Conservation (phyloP, 371 early-diverging fungal species). For the Chytridiales sp. region DNA sequence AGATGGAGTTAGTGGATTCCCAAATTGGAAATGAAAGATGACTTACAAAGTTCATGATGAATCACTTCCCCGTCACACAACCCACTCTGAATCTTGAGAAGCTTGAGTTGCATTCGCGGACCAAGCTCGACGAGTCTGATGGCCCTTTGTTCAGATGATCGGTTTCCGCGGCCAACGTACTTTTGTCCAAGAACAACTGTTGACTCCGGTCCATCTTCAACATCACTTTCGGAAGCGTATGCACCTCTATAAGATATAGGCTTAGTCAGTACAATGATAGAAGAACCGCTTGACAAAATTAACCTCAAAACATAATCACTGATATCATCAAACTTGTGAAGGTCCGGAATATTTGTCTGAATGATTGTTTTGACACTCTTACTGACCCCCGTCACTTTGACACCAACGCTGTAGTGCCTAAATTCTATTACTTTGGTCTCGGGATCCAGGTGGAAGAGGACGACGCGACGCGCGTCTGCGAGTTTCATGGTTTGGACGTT, state of each 20-base stretch:
- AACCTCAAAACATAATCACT: constrained; percentile 83
- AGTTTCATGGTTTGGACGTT: constrained; percentile 89
- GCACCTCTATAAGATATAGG: constrained; percentile 57
- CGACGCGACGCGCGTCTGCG: constrained; percentile 83
- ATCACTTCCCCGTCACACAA: constrained; percentile 92
- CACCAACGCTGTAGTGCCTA: constrained; percentile 86
- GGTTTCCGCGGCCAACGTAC: constrained; percentile 72
- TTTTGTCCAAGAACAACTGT: constrained; percentile 81
- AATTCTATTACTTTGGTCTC: constrained; percentile 84
- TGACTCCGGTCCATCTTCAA: constrained; percentile 80
- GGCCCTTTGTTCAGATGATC: constrained; percentile 74
- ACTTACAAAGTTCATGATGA: constrained; percentile 59
- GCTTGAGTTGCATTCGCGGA: constrained; percentile 83
- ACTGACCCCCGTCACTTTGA: constrained; percentile 82
- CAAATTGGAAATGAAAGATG: constrained; percentile 60
- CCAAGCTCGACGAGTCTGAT: constrained; percentile 88
- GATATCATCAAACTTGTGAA: constrained; percentile 82
- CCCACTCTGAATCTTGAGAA: constrained; percentile 90
- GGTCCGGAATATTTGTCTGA: constrained; percentile 72
- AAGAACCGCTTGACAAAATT: not conserved
- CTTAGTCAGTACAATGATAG: not conserved
- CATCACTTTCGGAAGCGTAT: constrained; percentile 85
- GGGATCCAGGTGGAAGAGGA: constrained; percentile 86
- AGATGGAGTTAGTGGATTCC: not conserved
- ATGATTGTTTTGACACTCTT: constrained; percentile 83